Evolutionary conservation across 1,284 basidiomycete species (phyloP).

Genomic region (Tilletia caries): DNA sequence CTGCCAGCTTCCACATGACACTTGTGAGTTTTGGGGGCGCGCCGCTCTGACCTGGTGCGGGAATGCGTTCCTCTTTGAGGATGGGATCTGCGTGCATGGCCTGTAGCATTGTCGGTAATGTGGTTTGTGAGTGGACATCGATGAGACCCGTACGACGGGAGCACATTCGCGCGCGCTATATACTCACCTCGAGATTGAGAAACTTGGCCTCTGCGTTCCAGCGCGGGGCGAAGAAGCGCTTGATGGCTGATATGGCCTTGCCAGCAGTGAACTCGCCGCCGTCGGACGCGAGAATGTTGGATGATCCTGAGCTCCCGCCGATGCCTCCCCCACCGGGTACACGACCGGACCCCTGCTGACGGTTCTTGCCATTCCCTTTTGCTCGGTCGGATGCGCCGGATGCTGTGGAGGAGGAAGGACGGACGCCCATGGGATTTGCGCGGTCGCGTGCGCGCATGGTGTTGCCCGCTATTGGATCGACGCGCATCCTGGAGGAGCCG

Average conservation of each 20-base stretch:
- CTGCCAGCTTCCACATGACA: conserved; percentile 79
- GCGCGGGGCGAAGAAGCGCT: conserved; percentile 38
- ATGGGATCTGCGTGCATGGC: conserved; percentile 69
- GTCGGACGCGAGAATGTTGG: not conserved
- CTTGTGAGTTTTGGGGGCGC: conserved; percentile 66
- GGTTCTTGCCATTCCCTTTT: conserved; percentile 11
- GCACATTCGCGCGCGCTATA: not conserved
- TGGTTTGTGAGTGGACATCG: conserved; percentile 3
- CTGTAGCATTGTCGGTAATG: conserved; percentile 51
- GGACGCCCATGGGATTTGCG: conserved; percentile 22
- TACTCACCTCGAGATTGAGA: conserved; percentile 65
- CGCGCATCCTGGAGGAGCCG: conserved; percentile 10
- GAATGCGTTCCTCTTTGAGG: conserved; percentile 66
- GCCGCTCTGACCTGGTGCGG: conserved; percentile 66
- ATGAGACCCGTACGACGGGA: not conserved
- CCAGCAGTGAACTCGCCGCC: conserved; percentile 3
- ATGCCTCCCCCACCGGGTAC: conserved; percentile 15
- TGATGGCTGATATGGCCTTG: conserved; percentile 29
- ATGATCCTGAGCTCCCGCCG: not conserved
- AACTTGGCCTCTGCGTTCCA: conserved; percentile 58
- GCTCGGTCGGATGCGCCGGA: conserved; percentile 8
- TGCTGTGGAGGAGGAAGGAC: not conserved
- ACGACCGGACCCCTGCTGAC: conserved; percentile 7
- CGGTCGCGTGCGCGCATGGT: conserved; percentile 20
- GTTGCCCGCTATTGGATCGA: conserved; percentile 2